A percentile compares a stretch with the other conserved stretches of the same genome.
phyloP scores from a whole-genome alignment of 345 rosid species.

The Triadica sebifera region DNA sequence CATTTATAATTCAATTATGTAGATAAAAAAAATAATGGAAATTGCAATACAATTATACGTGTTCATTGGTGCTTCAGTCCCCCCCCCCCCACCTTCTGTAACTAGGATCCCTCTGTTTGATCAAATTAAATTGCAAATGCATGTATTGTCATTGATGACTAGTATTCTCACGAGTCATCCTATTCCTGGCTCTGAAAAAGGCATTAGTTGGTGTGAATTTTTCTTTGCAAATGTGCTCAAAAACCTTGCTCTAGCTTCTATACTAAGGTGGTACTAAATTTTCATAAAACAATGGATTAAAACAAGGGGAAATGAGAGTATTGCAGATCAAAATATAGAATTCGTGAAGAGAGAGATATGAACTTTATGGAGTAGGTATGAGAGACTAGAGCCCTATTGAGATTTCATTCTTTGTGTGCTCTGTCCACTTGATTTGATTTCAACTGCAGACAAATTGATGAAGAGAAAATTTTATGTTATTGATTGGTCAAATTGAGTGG shows the following conservation, averaged over 20 bases:
- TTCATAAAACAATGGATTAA: not conserved
- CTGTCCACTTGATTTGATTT: not conserved
- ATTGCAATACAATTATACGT: not conserved
- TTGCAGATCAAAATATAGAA: not conserved
- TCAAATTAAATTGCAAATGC: not conserved
- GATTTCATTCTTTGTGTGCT: not conserved
- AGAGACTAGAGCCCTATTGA: slow-evolving; percentile 2
- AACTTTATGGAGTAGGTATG: not conserved
- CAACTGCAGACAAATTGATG: not conserved
- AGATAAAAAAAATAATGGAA: not conserved
- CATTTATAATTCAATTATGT: not conserved
- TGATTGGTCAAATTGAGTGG: not conserved
- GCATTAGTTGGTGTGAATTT: not conserved
- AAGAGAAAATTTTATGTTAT: not conserved
- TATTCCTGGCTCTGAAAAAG: not conserved
- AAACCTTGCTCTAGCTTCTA: not conserved
- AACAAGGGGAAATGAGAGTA: not conserved
- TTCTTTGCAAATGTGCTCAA: not conserved
- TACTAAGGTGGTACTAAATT: not conserved
- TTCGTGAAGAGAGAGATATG: not conserved
- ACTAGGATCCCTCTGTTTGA: not conserved
- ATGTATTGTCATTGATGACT: not conserved
- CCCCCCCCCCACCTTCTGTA: not conserved
- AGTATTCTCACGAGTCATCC: not conserved
- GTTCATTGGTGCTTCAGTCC: not conserved